Percentiles rank a stretch among this genome's conserved stretches.
Evolutionary conservation across 192 early-diverging fungal species (phyloP).

Genomic region (Umbelopsis vinacea): DNA sequence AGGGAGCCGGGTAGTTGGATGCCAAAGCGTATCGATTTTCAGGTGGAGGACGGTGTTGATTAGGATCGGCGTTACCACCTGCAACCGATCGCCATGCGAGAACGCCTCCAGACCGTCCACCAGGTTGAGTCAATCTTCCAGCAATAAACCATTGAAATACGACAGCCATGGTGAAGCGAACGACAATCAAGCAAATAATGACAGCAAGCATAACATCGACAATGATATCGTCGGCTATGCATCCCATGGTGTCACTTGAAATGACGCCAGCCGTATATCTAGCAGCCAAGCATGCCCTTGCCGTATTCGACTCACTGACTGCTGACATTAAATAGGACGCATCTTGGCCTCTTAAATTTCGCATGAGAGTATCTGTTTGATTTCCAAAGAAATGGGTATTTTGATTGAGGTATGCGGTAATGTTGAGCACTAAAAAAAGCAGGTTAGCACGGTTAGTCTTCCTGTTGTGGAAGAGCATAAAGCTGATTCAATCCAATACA

Average conservation of each 20-base stretch:
- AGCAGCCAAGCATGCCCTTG: not conserved
- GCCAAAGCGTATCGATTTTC: constrained; percentile 31
- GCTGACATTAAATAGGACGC: constrained; percentile 7
- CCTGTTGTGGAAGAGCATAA: not conserved
- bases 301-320: not conserved
- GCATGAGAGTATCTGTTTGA: not conserved
- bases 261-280: constrained; percentile 1
- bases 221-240: constrained; percentile 2
- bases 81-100: constrained; percentile 23
- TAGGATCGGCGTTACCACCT: constrained; percentile 24
- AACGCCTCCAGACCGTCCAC: constrained; percentile 35
- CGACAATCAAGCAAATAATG: constrained; percentile 68
- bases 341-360: not conserved
- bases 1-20: not conserved
- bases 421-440: constrained; percentile 1
- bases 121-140: constrained; percentile 58
- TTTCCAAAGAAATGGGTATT: constrained; percentile 7
- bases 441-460: not conserved
- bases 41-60: constrained; percentile 29
- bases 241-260: constrained; percentile 16
- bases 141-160: constrained; percentile 71
- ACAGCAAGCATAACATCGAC: constrained; percentile 48
- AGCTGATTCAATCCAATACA: not conserved
- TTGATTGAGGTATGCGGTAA: not conserved
- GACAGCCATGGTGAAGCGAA: constrained; percentile 71